Evolutionary conservation across 805 yeast genomes (phyloP).

Genomic region (Starmerella scarabaei): DNA sequence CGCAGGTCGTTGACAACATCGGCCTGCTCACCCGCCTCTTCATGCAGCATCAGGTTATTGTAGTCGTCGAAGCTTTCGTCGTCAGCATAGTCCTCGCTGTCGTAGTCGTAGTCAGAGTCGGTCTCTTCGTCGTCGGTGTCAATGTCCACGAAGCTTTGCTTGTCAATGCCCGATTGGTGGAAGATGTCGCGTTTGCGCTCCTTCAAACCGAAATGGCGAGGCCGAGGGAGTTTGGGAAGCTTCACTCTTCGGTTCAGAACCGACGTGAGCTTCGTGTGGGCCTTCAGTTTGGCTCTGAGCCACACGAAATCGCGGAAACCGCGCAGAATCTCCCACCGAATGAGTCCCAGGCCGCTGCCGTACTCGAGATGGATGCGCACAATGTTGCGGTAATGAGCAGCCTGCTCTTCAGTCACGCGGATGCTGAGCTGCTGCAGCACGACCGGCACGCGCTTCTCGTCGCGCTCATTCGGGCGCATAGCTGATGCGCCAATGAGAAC

Average conservation of each 20-base stretch:
- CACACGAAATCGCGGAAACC: slow-evolving; percentile 58
- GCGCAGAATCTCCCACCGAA: slow-evolving; percentile 69
- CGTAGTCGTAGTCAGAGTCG: slow-evolving; percentile 2
- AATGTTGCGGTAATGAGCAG: slow-evolving; percentile 29
- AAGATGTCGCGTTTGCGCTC: slow-evolving; percentile 1
- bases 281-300: slow-evolving; percentile 48
- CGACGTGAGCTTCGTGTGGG: slow-evolving; percentile 3
- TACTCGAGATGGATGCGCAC: slow-evolving; percentile 71
- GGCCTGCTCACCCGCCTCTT: slow-evolving; percentile 1
- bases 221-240: slow-evolving; percentile 34
- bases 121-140: slow-evolving; percentile 2
- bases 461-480: slow-evolving; percentile 54
- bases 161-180: background rate
- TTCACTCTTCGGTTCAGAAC: slow-evolving; percentile 22
- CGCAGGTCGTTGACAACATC: background rate
- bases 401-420: slow-evolving; percentile 36
- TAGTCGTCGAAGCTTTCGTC: background rate
- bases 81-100: slow-evolving; percentile 1
- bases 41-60: slow-evolving; percentile 1
- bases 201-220: slow-evolving; percentile 16
- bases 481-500: slow-evolving; percentile 54
- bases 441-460: slow-evolving; percentile 61
- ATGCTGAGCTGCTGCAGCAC: slow-evolving; percentile 61
- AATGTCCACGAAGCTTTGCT: too few species aligned
- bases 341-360: slow-evolving; percentile 67